Evolutionary conservation across 371 early-diverging fungal genomes (phyloP), one percentile per base, ranked within the genome.

Genomic region (Syncephalastrum racemosum): DNA sequence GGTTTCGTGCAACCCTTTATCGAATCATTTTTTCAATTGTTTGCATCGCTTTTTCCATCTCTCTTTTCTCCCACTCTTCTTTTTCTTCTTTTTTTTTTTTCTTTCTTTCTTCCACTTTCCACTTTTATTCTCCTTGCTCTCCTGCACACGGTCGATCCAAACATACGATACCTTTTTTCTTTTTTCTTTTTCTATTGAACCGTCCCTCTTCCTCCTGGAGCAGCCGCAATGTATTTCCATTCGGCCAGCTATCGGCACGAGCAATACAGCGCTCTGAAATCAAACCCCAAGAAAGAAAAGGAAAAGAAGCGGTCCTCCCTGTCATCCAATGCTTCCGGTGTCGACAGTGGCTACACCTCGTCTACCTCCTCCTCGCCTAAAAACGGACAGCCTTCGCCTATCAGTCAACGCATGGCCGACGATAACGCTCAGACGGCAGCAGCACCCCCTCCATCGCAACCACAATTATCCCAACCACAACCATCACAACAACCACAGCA

Each of bases 341-440:
- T 64, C 46, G 77, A 77, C 53, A 77, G 77, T 46, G 77, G 77
- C 27, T 77, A 77, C 22, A 65, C 59, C 10, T 77, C 77, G 1
- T 66, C 71, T 1, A 59, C 71, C 6, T 75, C 71, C 24, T 66
- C 69, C 7, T 61, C 66, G n/a, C 62, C 70, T 1, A 53, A 59
- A 12, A 52, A 50, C 10, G 50, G 40, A 47, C 60, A 55, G 22
- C 59, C 59, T 4, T 59, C 59, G 12, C 59, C 59, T 13, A 19
- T 52, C 2, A 59, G 54, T 19, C 39, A 23, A 12, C 53, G 54
- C 15, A 48, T 40, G 10, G 52, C 27, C 14, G 60, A 58, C 13
- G 60, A 56, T 43, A 47, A 47, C 20, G 18, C 51, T 0, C 49
- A 24, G 15, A 36, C 51, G 13, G 16, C 41, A 12, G 16, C 41